Conservation (phyloP, 371 early-diverging fungal genomes). For the Mortierella sp. region DNA sequence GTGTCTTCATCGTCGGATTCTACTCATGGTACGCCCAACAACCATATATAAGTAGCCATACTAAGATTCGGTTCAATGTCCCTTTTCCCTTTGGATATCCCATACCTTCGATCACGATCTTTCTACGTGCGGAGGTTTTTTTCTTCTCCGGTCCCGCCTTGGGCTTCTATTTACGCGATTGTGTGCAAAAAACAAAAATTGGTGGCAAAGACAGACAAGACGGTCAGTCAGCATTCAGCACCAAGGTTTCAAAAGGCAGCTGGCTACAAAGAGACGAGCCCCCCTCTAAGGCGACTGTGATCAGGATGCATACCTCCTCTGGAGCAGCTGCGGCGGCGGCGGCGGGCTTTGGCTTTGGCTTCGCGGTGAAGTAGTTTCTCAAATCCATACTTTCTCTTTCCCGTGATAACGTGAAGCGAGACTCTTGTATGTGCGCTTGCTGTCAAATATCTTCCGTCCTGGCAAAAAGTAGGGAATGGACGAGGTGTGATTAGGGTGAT, state of each 20-base stretch:
- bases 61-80: too few species aligned
- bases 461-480: background rate
- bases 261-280: too few species aligned
- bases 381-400: conserved; percentile 41
- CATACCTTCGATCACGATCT: conserved; percentile 38
- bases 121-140: conserved; percentile 16
- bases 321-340: background rate
- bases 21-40: background rate
- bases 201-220: conserved; percentile 46
- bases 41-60: too few species aligned
- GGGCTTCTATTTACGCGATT: conserved; percentile 6
- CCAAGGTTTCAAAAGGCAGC: too few species aligned
- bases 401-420: too few species aligned
- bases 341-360: conserved; percentile 31
- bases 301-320: conserved; percentile 15
- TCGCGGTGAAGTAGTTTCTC: conserved; percentile 41
- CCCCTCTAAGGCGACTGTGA: background rate
- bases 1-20: conserved; percentile 46
- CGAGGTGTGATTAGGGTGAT: background rate
- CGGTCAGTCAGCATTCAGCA: conserved; percentile 9
- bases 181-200: conserved; percentile 13
- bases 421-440: background rate
- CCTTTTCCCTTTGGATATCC: too few species aligned
- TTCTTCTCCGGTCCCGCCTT: conserved; percentile 39
- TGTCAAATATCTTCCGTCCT: background rate